Evolutionary conservation across 768 basidiomycete species (phyloP), one percentile per base, ranked within the genome.

Genomic region (Kwoniella dejecticola): DNA sequence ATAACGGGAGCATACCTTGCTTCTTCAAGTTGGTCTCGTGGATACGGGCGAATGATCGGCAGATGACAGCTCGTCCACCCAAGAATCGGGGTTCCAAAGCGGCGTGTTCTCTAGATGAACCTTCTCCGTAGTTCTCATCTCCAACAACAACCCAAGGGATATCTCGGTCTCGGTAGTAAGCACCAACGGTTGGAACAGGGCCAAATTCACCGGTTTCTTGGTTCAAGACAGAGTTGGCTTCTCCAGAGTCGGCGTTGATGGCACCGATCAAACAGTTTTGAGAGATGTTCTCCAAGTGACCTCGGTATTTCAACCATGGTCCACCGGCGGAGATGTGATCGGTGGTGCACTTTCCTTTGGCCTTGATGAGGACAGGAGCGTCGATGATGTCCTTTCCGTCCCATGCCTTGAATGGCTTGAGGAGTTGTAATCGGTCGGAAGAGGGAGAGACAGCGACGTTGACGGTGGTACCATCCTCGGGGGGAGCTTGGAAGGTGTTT

Each of bases 231-330:
- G 90, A 89, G 87, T 99, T 99, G 62, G 95, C 93, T 81, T 97
- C 89, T 61, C 87, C 89, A 79, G 93, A 95, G 83, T 94, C 93
- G 50, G 86, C 72, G 83, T 97, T 97, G 83, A 98, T 93, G 46
- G 93, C 95, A 76, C 95, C 95, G 67, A 97, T 97, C 79, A 97
- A 81, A 82, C 92, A 95, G 84, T 97, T 97, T 81, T 97, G 89
- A 30, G 94, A 96, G 79, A 96, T 98, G 84, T 97, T 98, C 80
- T 96, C 85, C 75, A 97, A 87, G 81, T 98, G 95, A 65, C 95
- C 95, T 83, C 95, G 91, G 84, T 94, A 98, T 83, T 97, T 97
- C 83, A 98, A 86, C 95, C 95, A 98, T 45, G 95, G 95, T 62
- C 95, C 95, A 83, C 94, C 95, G 77, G 94, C 94, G 63, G 88